Evolutionary conservation across 2,329 filamentous ascomycete species (phyloP).

Genomic region (Paraphoma chrysanthemicola): DNA sequence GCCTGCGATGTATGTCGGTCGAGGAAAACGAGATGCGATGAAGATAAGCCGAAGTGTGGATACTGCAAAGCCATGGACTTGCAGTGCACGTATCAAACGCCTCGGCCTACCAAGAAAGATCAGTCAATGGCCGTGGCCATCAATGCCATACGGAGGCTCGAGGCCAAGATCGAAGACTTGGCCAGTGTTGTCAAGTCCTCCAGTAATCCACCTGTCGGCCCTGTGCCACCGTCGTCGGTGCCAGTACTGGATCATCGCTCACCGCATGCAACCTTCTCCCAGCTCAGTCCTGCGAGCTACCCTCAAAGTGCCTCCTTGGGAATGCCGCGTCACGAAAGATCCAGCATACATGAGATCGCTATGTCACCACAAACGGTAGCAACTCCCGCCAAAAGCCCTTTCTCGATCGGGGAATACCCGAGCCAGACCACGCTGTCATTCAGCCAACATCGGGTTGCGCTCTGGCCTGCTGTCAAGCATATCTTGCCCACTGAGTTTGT

Average conservation of each 20-base stretch:
- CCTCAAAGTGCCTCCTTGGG: conserved; percentile 9
- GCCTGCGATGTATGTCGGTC: conserved; percentile 62
- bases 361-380: conserved; percentile 34
- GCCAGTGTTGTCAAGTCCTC: conserved; percentile 46
- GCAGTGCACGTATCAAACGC: conserved; percentile 61
- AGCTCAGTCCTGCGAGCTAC: conserved; percentile 34
- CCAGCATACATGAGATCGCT: conserved; percentile 29
- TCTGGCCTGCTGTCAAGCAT: conserved; percentile 57
- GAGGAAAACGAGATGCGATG: conserved; percentile 63
- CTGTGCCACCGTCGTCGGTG: conserved; percentile 10
- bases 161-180: conserved; percentile 60
- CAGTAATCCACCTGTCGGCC: conserved; percentile 11
- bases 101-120: conserved; percentile 62
- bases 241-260: conserved; percentile 33
- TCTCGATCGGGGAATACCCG: conserved; percentile 22
- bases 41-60: conserved; percentile 60
- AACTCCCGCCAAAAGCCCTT: conserved; percentile 34
- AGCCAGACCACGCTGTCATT: conserved; percentile 53
- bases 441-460: conserved; percentile 59
- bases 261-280: conserved; percentile 34
- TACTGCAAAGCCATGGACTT: conserved; percentile 58
- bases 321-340: conserved; percentile 22
- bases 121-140: conserved; percentile 63
- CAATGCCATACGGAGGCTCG: conserved; percentile 61
- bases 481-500: conserved; percentile 54